Conservation (phyloP, 768 basidiomycete genomes). For the Tephrocybe rancida region DNA sequence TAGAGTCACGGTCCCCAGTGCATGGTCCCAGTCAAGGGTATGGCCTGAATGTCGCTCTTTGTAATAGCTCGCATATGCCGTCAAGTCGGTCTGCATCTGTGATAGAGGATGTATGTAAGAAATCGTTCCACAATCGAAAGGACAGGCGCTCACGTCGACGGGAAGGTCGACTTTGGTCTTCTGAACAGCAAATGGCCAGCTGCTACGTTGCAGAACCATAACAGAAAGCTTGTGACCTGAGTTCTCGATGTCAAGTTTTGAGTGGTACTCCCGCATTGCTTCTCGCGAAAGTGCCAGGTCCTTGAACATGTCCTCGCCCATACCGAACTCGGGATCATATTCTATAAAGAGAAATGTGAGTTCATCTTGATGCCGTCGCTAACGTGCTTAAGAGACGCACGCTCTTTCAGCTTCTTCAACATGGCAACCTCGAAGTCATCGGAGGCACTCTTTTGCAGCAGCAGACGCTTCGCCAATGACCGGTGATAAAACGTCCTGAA, state of each 20-base stretch:
- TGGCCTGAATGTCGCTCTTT: slow-evolving; percentile 75
- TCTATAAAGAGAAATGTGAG: slow-evolving; percentile 44
- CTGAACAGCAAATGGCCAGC: slow-evolving; percentile 79
- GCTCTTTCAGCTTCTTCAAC: slow-evolving; percentile 82
- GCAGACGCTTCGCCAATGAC: slow-evolving; percentile 81
- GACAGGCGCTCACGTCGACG: slow-evolving; percentile 40
- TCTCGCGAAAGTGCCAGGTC: slow-evolving; percentile 82
- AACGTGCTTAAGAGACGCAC: slow-evolving; percentile 35
- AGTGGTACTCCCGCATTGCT: slow-evolving; percentile 65
- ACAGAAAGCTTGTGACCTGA: slow-evolving; percentile 58
- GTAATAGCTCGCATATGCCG: slow-evolving; percentile 70
- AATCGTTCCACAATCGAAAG: slow-evolving; percentile 3
- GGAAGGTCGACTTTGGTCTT: slow-evolving; percentile 57
- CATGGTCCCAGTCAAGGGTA: slow-evolving; percentile 84
- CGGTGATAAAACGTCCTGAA: slow-evolving; percentile 93
- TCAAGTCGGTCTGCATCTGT: slow-evolving; percentile 77
- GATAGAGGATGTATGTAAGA: slow-evolving; percentile 2
- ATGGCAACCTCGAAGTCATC: slow-evolving; percentile 86
- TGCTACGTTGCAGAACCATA: slow-evolving; percentile 85
- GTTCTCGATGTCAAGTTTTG: slow-evolving; percentile 39
- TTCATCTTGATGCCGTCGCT: background rate
- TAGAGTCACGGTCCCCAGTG: slow-evolving; percentile 81
- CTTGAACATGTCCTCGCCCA: slow-evolving; percentile 95
- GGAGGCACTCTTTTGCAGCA: slow-evolving; percentile 83
- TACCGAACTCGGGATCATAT: slow-evolving; percentile 94